phyloP scores from a whole-genome alignment of 306 rosid species.

The Begonia masoniana region DNA sequence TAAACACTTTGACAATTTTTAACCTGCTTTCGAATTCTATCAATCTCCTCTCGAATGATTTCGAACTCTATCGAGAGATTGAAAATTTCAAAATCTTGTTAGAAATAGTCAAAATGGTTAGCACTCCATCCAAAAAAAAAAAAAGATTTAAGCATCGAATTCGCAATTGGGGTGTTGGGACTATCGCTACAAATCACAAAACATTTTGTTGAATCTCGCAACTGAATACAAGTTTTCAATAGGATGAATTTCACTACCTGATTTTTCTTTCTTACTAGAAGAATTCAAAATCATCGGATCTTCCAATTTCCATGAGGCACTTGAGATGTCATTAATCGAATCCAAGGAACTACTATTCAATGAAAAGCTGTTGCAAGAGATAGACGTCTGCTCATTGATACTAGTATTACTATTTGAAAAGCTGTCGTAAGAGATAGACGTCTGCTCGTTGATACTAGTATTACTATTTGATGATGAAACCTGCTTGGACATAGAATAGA shows the following conservation, averaged over 20 bases:
- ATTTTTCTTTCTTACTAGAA: slow-evolving; percentile 29
- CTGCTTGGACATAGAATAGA: slow-evolving; percentile 36
- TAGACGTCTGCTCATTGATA: slow-evolving; percentile 13
- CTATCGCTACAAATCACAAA: too few relatives aligned
- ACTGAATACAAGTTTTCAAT: not conserved
- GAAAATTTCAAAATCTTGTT: too few relatives aligned
- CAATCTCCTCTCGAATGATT: too few relatives aligned
- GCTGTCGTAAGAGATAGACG: slow-evolving; percentile 8
- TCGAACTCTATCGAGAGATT: too few relatives aligned
- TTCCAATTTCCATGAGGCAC: slow-evolving; percentile 16
- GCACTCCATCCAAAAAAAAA: too few relatives aligned
- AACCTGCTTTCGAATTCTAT: too few relatives aligned
- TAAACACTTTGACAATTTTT: too few relatives aligned
- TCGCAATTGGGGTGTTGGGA: too few relatives aligned
- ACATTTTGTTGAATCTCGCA: too few relatives aligned
- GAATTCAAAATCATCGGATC: slow-evolving; percentile 19
- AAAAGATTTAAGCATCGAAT: too few relatives aligned
- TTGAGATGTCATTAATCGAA: slow-evolving; percentile 10
- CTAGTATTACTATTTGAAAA: too few relatives aligned
- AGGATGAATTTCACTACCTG: slow-evolving; percentile 28
- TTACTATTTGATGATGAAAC: slow-evolving; percentile 20
- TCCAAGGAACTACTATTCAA: slow-evolving; percentile 16
- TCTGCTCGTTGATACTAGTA: slow-evolving; percentile 9
- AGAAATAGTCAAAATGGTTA: too few relatives aligned
- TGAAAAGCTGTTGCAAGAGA: slow-evolving; percentile 21